Percentiles rank a stretch among this genome's conserved stretches.
phyloP scores from a whole-genome alignment of 225 moss, liverwort and hornwort genomes.

The Physcomitrium patens region DNA sequence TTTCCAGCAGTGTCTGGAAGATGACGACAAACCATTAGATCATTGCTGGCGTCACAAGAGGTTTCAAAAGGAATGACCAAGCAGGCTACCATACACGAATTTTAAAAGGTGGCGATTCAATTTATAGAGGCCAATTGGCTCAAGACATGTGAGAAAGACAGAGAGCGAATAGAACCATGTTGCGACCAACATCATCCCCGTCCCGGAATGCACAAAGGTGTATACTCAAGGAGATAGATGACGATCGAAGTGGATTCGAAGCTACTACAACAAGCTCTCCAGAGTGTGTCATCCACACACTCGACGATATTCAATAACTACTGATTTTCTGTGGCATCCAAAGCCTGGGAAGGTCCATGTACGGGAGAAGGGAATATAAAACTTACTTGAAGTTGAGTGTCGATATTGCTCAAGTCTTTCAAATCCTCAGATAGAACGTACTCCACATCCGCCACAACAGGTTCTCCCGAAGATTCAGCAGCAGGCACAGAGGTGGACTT shows the following conservation, averaged over 20 bases:
- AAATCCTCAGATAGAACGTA: conserved; percentile 88
- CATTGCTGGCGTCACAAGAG: neutral
- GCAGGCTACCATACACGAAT: neutral
- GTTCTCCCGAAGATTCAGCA: conserved; percentile 38
- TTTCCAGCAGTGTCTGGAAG: conserved; percentile 58
- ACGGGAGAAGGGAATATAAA: neutral
- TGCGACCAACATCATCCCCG: conserved; percentile 1
- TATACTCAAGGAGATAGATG: neutral
- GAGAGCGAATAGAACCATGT: neutral
- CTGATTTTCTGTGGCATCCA: neutral
- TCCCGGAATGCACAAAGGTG: neutral
- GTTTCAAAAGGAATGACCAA: neutral
- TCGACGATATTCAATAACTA: conserved; percentile 12
- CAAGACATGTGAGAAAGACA: neutral
- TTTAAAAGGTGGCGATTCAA: neutral
- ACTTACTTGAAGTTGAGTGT: conserved; percentile 70
- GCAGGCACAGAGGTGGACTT: conserved; percentile 20
- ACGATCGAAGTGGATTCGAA: conserved; percentile 9
- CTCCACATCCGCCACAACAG: conserved; percentile 64
- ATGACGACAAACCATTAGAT: conserved; percentile 17
- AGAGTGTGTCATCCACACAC: neutral
- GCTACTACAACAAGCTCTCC: neutral
- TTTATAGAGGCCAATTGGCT: conserved; percentile 7
- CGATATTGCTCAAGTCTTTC: conserved; percentile 66
- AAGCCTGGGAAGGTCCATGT: too few species aligned